A percentile compares a stretch with the other conserved stretches of the same genome.
Conservation (phyloP, 2,329 filamentous ascomycete genomes). For the Alternaria ventricosa region DNA sequence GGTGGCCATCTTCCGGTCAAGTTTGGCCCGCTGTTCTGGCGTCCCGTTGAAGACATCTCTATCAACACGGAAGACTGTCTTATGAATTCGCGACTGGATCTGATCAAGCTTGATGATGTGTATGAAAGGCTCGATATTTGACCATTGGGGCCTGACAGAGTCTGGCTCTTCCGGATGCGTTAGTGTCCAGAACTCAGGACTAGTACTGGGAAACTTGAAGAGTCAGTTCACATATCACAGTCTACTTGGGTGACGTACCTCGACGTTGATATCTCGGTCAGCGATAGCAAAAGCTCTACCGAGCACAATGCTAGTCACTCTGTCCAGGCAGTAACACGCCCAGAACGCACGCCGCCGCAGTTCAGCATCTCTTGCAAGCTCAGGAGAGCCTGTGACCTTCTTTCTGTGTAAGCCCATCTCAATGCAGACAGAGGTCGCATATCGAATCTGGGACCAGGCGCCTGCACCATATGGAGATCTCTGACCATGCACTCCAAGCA, state of each 20-base stretch:
- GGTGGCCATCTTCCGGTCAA: conserved; percentile 26
- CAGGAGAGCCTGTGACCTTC: conserved; percentile 17
- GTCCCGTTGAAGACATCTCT: conserved; percentile 18
- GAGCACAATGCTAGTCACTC: conserved; percentile 33
- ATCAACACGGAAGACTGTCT: conserved; percentile 35
- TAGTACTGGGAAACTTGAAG: conserved; percentile 24
- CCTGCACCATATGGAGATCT: conserved; percentile 37
- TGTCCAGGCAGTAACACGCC: conserved; percentile 37
- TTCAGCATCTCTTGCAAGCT: conserved; percentile 27
- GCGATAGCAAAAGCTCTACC: conserved; percentile 36
- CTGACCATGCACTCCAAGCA: conserved; percentile 35
- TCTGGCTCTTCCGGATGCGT: conserved; percentile 26
- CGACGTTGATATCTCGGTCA: conserved; percentile 37
- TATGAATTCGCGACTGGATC: conserved; percentile 35
- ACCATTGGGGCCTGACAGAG: conserved; percentile 19
- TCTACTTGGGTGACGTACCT: conserved; percentile 15
- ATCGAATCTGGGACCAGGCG: conserved; percentile 36
- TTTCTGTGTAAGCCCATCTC: conserved; percentile 38
- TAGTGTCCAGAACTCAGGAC: conserved; percentile 27
- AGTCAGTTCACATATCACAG: not conserved
- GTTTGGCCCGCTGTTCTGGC: conserved; percentile 20
- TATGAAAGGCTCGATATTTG: conserved; percentile 34
- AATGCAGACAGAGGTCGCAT: conserved; percentile 35
- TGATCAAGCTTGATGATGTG: conserved; percentile 35
- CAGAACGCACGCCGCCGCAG: conserved; percentile 34